phyloP scores from a whole-genome alignment of 2,329 filamentous ascomycete genomes.

The Acrodontium crateriforme region DNA sequence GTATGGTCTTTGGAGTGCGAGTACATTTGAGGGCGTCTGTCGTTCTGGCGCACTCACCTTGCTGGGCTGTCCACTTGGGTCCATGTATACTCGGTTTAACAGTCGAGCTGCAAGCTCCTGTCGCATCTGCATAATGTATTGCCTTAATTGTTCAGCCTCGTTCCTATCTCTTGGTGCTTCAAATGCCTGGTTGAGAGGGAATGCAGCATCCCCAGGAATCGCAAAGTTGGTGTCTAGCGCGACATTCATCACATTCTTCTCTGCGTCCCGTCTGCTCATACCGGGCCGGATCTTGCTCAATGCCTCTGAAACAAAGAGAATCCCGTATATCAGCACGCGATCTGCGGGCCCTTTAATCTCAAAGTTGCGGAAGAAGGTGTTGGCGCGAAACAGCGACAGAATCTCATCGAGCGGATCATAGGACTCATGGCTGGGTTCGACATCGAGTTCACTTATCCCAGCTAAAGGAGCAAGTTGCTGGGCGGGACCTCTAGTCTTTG shows the following conservation, averaged over 20 bases:
- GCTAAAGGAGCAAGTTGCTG: constrained; percentile 57
- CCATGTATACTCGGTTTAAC: constrained; percentile 75
- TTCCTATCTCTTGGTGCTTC: constrained; percentile 76
- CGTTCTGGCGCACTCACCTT: constrained; percentile 31
- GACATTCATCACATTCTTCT: constrained; percentile 72
- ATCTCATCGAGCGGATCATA: constrained; percentile 97
- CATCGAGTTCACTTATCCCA: constrained; percentile 40
- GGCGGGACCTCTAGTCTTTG: constrained; percentile 87
- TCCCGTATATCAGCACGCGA: constrained; percentile 89
- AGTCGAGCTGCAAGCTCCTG: constrained; percentile 79
- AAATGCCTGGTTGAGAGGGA: constrained; percentile 93
- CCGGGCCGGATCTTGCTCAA: constrained; percentile 71
- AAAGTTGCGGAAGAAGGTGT: constrained; percentile 98
- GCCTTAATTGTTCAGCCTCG: constrained; percentile 74
- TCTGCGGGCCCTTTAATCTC: constrained; percentile 96
- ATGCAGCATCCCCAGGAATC: constrained; percentile 82
- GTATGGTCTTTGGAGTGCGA: constrained; percentile 4
- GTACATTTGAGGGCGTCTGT: too few species aligned
- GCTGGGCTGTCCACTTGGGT: constrained; percentile 48
- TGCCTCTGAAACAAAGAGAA: constrained; percentile 85
- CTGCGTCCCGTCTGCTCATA: constrained; percentile 51
- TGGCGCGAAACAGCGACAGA: constrained; percentile 83
- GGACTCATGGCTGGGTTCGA: constrained; percentile 75
- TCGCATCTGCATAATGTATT: constrained; percentile 83
- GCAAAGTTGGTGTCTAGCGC: constrained; percentile 90